Evolutionary conservation across 495 filamentous ascomycete species (phyloP), one percentile per base, ranked within the genome.

Genomic region (Tuber melanosporum): DNA sequence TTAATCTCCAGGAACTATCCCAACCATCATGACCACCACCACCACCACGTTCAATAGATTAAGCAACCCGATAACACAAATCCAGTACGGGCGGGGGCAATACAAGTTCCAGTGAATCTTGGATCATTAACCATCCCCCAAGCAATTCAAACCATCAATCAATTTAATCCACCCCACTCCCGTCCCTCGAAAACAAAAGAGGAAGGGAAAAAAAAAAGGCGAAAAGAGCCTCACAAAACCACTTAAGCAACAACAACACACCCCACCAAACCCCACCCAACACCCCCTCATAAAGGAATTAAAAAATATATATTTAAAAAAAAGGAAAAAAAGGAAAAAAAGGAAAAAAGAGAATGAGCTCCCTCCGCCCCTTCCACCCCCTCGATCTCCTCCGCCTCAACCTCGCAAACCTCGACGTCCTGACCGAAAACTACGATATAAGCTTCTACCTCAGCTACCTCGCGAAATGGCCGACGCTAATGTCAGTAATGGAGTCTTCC

Each of bases 351-450:
- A 85, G 26, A 62, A 93, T 93, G 91, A 90, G 88, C 46, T 89
- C 89, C 69, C 87, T 93, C 76, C 89, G 91, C 41, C 91, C 90
- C 77, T 92, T 93, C 87, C 88, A 87, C 77, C 88, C 90, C 0
- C 86, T 86, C 76, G 92, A 94, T 85, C 85, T 99, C 75, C 90
- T 96, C 76, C 90, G 90, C 80, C 91, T 97, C 86, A 97, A 97
- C 84, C 85, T 88, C 47, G 90, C 90, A 52, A 94, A 94, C 83
- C 92, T 98, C 62, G 95, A 98, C 84, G 92, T 92, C 17, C 87
- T 98, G 74, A 98, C 95, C 32, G 95, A 99, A 85, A 99, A 95
- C 78, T 99, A 98, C 85, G 92, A 95, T 84, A 88, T 97, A 75
- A 89, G 90, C 76, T 99, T 98, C 87, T 99, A 99, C 86, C 88